These are phyloP conservation scores for Dictyostelium citrinum DNA, from an alignment of 78 protist species.

Conservation along the genomic window DNA sequence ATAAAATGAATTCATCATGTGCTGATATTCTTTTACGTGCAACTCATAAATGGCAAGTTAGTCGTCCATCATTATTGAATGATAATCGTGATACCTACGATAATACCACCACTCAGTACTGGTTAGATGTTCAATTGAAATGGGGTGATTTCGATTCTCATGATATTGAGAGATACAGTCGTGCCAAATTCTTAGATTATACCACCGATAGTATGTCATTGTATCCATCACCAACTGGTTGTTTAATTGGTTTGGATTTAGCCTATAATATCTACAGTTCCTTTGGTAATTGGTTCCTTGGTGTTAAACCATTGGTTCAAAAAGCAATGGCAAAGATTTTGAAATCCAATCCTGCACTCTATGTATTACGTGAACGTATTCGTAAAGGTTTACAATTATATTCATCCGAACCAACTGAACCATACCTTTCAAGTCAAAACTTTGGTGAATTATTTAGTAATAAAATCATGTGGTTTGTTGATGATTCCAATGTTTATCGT, in stretches of 20 bases:
- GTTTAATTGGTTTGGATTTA: conserved; percentile 98
- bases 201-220: conserved; percentile 96
- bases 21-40: conserved; percentile 99
- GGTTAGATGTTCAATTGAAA: conserved; percentile 99
- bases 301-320: conserved; percentile 93
- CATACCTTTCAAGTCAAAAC: conserved; percentile 93
- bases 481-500: conserved; percentile 99
- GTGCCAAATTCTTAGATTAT: conserved; percentile 99
- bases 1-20: conserved; percentile 99
- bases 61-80: conserved; percentile 97
- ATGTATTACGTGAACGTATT: conserved; percentile 99
- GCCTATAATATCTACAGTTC: conserved; percentile 98
- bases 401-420: conserved; percentile 94
- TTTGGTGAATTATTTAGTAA: conserved; percentile 98
- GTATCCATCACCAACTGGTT: conserved; percentile 99
- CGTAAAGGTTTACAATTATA: conserved; percentile 99
- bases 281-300: conserved; percentile 99
- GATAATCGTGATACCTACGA: conserved; percentile 95
- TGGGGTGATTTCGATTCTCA: conserved; percentile 91
- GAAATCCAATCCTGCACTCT: conserved; percentile 97
- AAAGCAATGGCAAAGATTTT: conserved; percentile 98
- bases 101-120: conserved; percentile 93
- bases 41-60: conserved; percentile 98
- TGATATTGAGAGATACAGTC: conserved; percentile 94
- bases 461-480: conserved; percentile 99